phyloP scores from a whole-genome alignment of 2,329 filamentous ascomycete genomes.

The Ophiostoma ulmi region DNA sequence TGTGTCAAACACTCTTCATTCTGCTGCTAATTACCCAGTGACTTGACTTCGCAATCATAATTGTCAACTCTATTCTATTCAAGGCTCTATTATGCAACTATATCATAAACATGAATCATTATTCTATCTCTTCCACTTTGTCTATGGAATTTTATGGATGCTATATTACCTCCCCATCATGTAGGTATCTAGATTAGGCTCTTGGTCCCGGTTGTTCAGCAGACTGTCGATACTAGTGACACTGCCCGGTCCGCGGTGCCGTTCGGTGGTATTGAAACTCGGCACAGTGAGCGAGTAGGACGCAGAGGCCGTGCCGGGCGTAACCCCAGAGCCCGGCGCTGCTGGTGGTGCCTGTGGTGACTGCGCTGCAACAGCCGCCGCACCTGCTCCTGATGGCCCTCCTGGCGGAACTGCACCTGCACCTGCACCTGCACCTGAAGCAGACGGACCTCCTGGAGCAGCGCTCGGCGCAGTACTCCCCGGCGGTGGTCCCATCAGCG shows the following conservation, averaged over 20 bases:
- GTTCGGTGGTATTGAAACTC: not conserved
- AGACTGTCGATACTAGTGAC: constrained; percentile 28
- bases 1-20: too few relatives aligned
- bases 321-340: not conserved
- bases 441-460: not conserved
- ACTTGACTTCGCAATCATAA: too few relatives aligned
- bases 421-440: not conserved
- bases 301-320: not conserved
- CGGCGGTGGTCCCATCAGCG: constrained; percentile 15
- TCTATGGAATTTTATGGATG: not conserved
- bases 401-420: not conserved
- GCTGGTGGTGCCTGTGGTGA: not conserved
- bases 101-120: constrained; percentile 7
- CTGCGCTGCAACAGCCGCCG: not conserved
- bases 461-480: constrained; percentile 17
- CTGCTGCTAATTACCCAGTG: too few relatives aligned
- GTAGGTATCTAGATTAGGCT: constrained; percentile 24
- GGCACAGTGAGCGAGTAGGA: constrained; percentile 4
- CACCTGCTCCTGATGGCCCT: not conserved
- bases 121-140: not conserved
- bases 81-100: not conserved
- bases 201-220: constrained; percentile 25
- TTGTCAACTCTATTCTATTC: too few relatives aligned
- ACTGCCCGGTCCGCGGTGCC: constrained; percentile 19
- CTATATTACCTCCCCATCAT: constrained; percentile 14